Evolutionary conservation across 2,329 filamentous ascomycete genomes (phyloP), one percentile per base, ranked within the genome.

Genomic region (Lecanicillium sp.): DNA sequence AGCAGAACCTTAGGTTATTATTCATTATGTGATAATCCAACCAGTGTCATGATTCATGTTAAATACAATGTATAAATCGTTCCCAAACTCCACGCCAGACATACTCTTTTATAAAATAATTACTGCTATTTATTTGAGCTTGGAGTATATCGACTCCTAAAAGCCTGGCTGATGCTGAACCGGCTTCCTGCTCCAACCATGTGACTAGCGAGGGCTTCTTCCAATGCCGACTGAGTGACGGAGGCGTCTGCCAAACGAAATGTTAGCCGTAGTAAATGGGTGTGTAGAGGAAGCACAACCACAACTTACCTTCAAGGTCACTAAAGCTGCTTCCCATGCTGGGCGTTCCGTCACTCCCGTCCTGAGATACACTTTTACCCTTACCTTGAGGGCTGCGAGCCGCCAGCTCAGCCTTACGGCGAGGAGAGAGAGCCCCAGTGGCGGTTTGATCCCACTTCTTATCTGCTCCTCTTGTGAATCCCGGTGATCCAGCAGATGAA

Each of bases 321-420:
- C 84, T 90, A 51, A 87, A 92, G 50, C 84, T 89, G 56, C 85
- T 90, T 1, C 85, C 83, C 78, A 88, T 87, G 50, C 83, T 87
- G 2, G 81, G 83, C 12, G 80, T 82, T 12, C 81, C 81, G 45
- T 87, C 82, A 51, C 81, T 86, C 11, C 75, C 76, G 45, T 83
- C 78, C 11, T 70, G 68, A 2, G 72, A 73, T 33, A 65, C 59
- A 0, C 64, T 68, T 49, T 71, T 70, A 19, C 62, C 65, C 43
- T 70, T 71, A 8, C 60, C 62, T 8, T 62, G 59, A 2, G 76
- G 72, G 48, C 71, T 77, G 32, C 73, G 63, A 18, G 69, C 70
- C 3, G 71, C 65, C 35, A 80, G 51, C 50, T 83, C 80, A 6
- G 71, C 67, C 12, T 71, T 71, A 17, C 78, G 70, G 16, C 72